These are phyloP conservation scores for Penicillium cinerascens DNA, from an alignment of 495 filamentous ascomycete species.

Conservation along the genomic window DNA sequence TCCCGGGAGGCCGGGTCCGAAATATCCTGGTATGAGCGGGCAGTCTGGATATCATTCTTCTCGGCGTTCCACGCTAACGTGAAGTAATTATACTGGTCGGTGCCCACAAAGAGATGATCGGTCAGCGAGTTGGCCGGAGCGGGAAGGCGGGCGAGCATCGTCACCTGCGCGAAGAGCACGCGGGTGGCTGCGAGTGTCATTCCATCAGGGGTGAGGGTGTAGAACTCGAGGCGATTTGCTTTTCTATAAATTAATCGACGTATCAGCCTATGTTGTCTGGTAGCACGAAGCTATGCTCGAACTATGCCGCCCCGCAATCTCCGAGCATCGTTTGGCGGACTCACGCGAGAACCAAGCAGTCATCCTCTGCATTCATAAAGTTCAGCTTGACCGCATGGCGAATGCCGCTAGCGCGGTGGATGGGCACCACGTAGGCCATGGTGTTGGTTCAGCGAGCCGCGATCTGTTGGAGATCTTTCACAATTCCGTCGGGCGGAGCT, in stretches of 20 bases:
- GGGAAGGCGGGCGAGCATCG: slow-evolving; percentile 75
- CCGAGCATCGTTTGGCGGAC: slow-evolving; percentile 21
- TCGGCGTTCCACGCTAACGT: slow-evolving; percentile 76
- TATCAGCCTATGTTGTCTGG: slow-evolving; percentile 3
- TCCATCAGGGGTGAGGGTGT: slow-evolving; percentile 55
- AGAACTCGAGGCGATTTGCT: slow-evolving; percentile 89
- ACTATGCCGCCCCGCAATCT: background rate
- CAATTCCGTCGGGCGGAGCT: slow-evolving; percentile 6
- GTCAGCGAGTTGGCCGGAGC: slow-evolving; percentile 67
- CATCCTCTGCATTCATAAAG: slow-evolving; percentile 67
- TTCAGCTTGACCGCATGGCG: slow-evolving; percentile 79
- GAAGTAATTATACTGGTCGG: slow-evolving; percentile 85
- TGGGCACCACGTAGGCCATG: slow-evolving; percentile 95
- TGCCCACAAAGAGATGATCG: slow-evolving; percentile 90
- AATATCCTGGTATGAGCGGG: slow-evolving; percentile 66
- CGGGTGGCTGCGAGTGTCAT: slow-evolving; percentile 60
- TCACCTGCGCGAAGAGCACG: slow-evolving; percentile 75
- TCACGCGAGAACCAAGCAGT: slow-evolving; percentile 85
- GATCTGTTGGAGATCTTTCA: background rate
- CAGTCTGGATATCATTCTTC: slow-evolving; percentile 59
- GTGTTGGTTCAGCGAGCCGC: slow-evolving; percentile 3
- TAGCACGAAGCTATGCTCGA: background rate
- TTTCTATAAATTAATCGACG: slow-evolving; percentile 53
- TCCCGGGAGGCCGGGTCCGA: slow-evolving; percentile 78
- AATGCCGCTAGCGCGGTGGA: slow-evolving; percentile 86